A percentile compares a stretch with the other conserved stretches of the same genome.
These are phyloP conservation scores for Psilocybe sp. DNA, from an alignment of 768 basidiomycete species.

Conservation along the genomic window DNA sequence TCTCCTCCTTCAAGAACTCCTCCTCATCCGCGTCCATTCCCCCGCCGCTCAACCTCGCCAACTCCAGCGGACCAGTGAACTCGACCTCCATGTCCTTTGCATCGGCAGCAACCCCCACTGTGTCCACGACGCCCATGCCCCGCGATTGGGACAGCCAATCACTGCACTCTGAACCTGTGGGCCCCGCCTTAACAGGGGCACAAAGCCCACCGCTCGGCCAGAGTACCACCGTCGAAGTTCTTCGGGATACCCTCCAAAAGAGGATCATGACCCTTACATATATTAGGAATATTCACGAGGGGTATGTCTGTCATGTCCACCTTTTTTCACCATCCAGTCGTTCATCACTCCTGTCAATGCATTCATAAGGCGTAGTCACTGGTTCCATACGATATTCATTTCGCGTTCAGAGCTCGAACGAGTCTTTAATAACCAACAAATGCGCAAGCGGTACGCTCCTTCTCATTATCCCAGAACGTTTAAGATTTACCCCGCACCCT, in stretches of 20 bases:
- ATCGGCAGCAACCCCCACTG: slow-evolving; percentile 38
- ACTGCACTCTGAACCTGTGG: slow-evolving; percentile 44
- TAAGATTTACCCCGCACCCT: slow-evolving; percentile 3
- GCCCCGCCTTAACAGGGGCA: slow-evolving; percentile 30
- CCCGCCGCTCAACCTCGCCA: slow-evolving; percentile 28
- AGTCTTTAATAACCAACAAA: slow-evolving; percentile 68
- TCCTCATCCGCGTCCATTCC: slow-evolving; percentile 26
- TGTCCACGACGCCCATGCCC: slow-evolving; percentile 32
- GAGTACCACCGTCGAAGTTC: slow-evolving; percentile 74
- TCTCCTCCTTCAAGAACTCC: slow-evolving; percentile 65
- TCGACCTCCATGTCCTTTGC: slow-evolving; percentile 36
- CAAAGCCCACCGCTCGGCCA: slow-evolving; percentile 48
- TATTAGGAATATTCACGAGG: slow-evolving; percentile 81
- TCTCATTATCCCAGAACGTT: not conserved
- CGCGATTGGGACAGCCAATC: slow-evolving; percentile 79
- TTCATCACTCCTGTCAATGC: slow-evolving; percentile 3
- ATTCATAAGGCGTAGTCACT: slow-evolving; percentile 64
- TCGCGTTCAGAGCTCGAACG: slow-evolving; percentile 70
- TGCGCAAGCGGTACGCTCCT: slow-evolving; percentile 67
- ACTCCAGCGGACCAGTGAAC: slow-evolving; percentile 31
- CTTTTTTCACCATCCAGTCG: not conserved
- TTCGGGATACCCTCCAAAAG: slow-evolving; percentile 80
- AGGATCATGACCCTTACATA: slow-evolving; percentile 84
- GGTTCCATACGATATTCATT: slow-evolving; percentile 87
- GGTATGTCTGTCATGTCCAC: slow-evolving; percentile 44